Evolutionary conservation across 225 moss, liverwort and hornwort genomes (phyloP).

Genomic region (Takakia lepidozioides): DNA sequence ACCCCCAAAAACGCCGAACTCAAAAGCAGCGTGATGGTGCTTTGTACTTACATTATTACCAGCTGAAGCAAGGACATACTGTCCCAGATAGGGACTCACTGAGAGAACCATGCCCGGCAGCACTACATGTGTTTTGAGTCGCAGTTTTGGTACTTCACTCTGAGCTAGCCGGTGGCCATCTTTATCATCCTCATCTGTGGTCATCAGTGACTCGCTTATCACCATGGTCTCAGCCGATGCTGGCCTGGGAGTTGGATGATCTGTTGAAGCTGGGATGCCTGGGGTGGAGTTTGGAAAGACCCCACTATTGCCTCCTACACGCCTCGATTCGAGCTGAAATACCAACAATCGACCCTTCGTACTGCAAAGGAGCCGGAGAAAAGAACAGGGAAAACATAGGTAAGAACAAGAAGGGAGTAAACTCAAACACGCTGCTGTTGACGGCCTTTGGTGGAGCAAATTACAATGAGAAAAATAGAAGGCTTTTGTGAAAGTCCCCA

Average conservation of each 20-base stretch:
- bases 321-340: slow-evolving; percentile 67
- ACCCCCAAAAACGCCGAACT: no score
- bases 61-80: slow-evolving; percentile 83
- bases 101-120: slow-evolving; percentile 71
- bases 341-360: slow-evolving; percentile 84
- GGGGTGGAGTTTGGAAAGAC: slow-evolving; percentile 23
- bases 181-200: no score
- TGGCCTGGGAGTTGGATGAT: slow-evolving; percentile 34
- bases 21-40: no score
- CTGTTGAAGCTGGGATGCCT: slow-evolving; percentile 27
- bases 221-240: slow-evolving; percentile 44
- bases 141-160: slow-evolving; percentile 63
- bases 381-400: slow-evolving; percentile 7
- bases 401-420: not conserved
- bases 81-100: slow-evolving; percentile 76
- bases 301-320: slow-evolving; percentile 23
- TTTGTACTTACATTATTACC: slow-evolving; percentile 63
- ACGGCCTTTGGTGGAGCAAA: no score
- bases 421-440: no score
- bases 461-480: no score
- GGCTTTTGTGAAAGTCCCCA: no score
- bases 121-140: slow-evolving; percentile 42
- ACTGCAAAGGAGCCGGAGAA: slow-evolving; percentile 44
- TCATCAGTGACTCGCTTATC: no score
- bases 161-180: no score